Conservation (phyloP, 305 asterid species). For the Fraxinus velutina region DNA sequence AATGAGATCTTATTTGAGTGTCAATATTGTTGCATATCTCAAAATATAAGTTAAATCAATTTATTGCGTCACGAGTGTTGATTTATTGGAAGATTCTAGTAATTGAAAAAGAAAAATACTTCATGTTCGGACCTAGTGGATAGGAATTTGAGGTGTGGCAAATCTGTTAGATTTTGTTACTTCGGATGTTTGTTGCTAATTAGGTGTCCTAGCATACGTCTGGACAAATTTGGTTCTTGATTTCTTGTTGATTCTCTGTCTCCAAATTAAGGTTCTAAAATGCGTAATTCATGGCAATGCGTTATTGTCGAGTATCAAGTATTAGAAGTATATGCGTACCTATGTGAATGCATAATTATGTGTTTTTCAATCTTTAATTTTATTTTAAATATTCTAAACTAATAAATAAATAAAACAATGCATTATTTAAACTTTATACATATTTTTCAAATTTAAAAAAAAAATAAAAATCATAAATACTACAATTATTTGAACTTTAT, state of each 20-base stretch:
- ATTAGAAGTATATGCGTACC: background rate
- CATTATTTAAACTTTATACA: background rate
- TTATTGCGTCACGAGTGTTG: background rate
- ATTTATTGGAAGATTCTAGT: background rate
- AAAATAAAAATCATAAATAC: background rate
- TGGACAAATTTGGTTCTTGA: slow-evolving; percentile 14
- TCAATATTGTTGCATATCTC: background rate
- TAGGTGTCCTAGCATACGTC: background rate
- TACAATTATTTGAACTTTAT: background rate
- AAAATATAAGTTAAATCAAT: background rate
- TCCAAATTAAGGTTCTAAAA: background rate
- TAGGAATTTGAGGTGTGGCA: background rate
- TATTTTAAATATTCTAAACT: background rate
- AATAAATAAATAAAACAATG: too few relatives aligned
- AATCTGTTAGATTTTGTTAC: background rate
- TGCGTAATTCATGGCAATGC: background rate
- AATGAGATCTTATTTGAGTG: background rate
- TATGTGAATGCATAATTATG: background rate
- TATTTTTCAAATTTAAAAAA: background rate
- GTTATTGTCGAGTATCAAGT: background rate
- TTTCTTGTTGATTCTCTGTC: background rate
- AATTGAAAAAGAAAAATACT: background rate
- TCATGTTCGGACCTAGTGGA: background rate
- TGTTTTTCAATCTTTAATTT: background rate
- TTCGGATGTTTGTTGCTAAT: slow-evolving; percentile 10